phyloP scores from a whole-genome alignment of 1,139 yeast genomes.

The Kodamaea sp. region DNA sequence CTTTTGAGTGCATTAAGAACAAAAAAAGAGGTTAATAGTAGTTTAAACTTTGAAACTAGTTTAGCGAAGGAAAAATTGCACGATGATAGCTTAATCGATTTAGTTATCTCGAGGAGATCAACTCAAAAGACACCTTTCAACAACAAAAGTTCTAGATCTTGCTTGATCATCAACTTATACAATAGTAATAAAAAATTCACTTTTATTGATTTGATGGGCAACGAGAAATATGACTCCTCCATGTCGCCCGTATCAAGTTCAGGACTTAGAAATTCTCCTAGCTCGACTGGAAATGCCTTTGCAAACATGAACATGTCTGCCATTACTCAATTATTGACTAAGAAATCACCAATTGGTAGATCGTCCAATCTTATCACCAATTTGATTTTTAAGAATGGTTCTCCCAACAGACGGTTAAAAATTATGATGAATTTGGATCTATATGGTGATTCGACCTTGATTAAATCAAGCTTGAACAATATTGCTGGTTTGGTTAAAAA shows the following conservation, averaged over 20 bases:
- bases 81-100: conserved; percentile 10
- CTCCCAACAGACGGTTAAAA: conserved; percentile 16
- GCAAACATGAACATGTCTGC: conserved; percentile 30
- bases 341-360: conserved; percentile 14
- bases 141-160: conserved; percentile 24
- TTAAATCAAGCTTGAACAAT: conserved; percentile 27
- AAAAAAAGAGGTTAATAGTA: conserved; percentile 8
- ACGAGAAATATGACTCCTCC: conserved; percentile 23
- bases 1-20: conserved; percentile 17
- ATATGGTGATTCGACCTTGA: conserved; percentile 23
- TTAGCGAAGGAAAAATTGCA: conserved; percentile 13
- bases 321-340: conserved; percentile 25
- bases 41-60: conserved; percentile 15
- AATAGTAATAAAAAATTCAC: conserved; percentile 20
- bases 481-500: conserved; percentile 23
- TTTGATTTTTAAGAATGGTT: conserved; percentile 22
- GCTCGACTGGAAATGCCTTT: conserved; percentile 18
- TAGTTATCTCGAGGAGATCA: conserved; percentile 20
- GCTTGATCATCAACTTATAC: conserved; percentile 26
- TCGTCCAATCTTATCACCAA: conserved; percentile 29
- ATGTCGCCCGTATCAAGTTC: conserved; percentile 3
- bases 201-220: conserved; percentile 32
- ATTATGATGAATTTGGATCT: conserved; percentile 31
- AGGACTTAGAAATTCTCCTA: conserved; percentile 1
- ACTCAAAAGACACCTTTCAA: conserved; percentile 22